A percentile compares a stretch with the other conserved stretches of the same genome.
These are phyloP conservation scores for Cucurbita moschata DNA, from an alignment of 306 rosid genomes.

Conservation along the genomic window DNA sequence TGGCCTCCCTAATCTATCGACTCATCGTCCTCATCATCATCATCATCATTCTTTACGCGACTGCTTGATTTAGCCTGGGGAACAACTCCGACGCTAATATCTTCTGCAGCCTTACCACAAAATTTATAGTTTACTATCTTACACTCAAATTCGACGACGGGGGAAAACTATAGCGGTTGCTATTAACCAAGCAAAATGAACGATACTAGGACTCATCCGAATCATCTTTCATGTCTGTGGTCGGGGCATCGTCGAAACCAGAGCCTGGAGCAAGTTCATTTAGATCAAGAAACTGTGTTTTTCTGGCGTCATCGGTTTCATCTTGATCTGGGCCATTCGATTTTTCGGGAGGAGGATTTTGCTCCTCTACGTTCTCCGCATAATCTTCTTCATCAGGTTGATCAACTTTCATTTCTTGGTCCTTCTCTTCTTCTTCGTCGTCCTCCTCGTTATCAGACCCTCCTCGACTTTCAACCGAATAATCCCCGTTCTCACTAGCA, in stretches of 20 bases:
- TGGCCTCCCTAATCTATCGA: slow-evolving; percentile 75
- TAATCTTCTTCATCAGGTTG: slow-evolving; percentile 29
- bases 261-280: slow-evolving; percentile 93
- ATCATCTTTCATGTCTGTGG: slow-evolving; percentile 55
- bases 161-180: slow-evolving; percentile 17
- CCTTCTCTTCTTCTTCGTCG: slow-evolving; percentile 20
- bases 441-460: slow-evolving; percentile 46
- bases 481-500: slow-evolving; percentile 69
- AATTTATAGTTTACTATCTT: slow-evolving; percentile 62
- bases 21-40: slow-evolving; percentile 34
- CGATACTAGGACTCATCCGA: slow-evolving; percentile 41
- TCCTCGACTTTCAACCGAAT: slow-evolving; percentile 56
- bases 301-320: slow-evolving; percentile 49
- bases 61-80: slow-evolving; percentile 46
- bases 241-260: slow-evolving; percentile 76
- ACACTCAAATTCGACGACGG: slow-evolving; percentile 35
- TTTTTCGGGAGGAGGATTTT: slow-evolving; percentile 54
- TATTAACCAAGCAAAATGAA: slow-evolving; percentile 18
- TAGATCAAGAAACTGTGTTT: slow-evolving; percentile 81
- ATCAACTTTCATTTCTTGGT: slow-evolving; percentile 46
- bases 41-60: slow-evolving; percentile 25
- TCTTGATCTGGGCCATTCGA: slow-evolving; percentile 51
- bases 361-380: slow-evolving; percentile 35
- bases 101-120: slow-evolving; percentile 52
- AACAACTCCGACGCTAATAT: slow-evolving; percentile 42